Base-by-base conservation (phyloP, 1,284 basidiomycete species). In the Heterobasidion parviporum region DNA sequence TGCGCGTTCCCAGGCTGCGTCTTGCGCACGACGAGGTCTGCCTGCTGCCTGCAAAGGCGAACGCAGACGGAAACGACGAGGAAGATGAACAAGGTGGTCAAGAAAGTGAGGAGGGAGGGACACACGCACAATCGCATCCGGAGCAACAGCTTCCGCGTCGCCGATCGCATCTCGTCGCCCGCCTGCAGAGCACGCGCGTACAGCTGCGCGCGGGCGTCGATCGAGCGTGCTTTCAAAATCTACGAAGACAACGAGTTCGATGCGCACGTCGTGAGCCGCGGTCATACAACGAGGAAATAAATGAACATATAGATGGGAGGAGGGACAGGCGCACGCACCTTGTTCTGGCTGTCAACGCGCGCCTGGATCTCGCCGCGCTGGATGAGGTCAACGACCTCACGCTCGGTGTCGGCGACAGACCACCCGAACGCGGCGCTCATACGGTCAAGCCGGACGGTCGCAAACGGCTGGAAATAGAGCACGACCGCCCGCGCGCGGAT, bases 351-450 rank as follows among this genome's bases (percentile, higher is more conserved):
- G 65, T 94, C 92, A 41, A 94, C 83, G 12, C 92, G 73, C 5
- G 82, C 92, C 62, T 85, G 80, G 59, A 94, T 88, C 53, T 82
- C 76, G 1, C 88, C 89, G 2, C 74, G 73, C 64, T 88, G 83
- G 58, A 94, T 92, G 36, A 94, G 78, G 16, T 72, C 68, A 6
- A 91, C 84, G 47, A 94, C 82, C 59, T 87, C 80, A 48, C 74
- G 71, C 66, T 89, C 84, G 15, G 89, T 80, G 57, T 84, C 81
- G 10, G 81, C 79, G 5, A 87, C 72, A 0, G 77, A 75, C 83
- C 90, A 90, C 6, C 93, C 93, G 63, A 96, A 94, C 3, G 91
- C 89, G 2, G 70, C 70, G 44, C 85, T 83, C 87, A 95, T 90
- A 35, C 88, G 79, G 45, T 85, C 80, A 26, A 96, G 80, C 60